Base-by-base conservation (phyloP, 139 green algal species). In the Pleodorina starrii region DNA sequence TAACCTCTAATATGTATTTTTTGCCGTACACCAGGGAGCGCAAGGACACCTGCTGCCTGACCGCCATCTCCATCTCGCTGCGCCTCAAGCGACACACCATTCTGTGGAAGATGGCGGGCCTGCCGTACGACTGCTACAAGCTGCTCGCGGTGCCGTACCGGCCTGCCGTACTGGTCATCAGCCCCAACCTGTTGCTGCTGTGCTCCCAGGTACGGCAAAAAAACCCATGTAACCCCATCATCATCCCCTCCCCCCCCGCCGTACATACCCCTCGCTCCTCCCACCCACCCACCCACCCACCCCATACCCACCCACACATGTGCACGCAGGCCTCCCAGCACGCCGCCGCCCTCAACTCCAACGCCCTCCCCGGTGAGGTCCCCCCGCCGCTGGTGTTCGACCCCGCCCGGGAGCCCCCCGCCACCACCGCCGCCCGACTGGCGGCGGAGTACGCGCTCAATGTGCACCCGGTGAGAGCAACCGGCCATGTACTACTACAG, bases 101-200 rank as follows among this genome's bases (percentile, higher is more conserved):
- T 57, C 96, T 99, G 69, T 99, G 96, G 96, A 81, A 77, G 2
- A 91, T 89, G 10, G 35, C 91, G 14, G 48, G 85, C 1, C 90
- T 99, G 54, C 97, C 97, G 2, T 95, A 90, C 54, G 96, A 98
- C 79, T 88, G 92, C 32, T 96, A 93, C 63, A 46, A 73, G n/a
- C 68, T 99, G 35, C 57, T 94, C 32, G 84, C 97, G 51, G 94
- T 96, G 54, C 96, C 96, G 1, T 69, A 81, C 32, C 44, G 44
- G 42, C 95, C 96, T 35, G 97, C 97, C 3, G 96, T 93, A 14
- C 89, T 99, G 66, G 95, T 99, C 48, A 84, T 99, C 16, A 95
- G 91, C 59, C 86, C 92, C 17, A 95, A 96, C 79, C 90, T 97
- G 25, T 50, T 99, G n/a, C 77, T 98, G 57, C 97, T 97, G 89